Conservation (phyloP, 2,329 filamentous ascomycete species). For the Mollisiaceae sp. region DNA sequence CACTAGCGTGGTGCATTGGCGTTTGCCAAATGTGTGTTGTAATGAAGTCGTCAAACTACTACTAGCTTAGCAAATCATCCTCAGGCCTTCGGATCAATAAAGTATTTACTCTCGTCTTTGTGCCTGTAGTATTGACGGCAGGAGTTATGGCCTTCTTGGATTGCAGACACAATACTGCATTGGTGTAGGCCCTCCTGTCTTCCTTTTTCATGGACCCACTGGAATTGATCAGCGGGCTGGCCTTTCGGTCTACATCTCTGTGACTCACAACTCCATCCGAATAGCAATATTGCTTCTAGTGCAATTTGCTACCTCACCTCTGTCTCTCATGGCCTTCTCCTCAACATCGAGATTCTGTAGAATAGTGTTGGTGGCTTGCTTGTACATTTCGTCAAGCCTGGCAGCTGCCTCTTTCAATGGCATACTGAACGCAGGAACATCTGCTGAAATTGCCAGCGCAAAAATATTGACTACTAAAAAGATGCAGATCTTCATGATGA, state of each 20-base stretch:
- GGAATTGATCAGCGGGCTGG: too few relatives aligned
- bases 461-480: too few relatives aligned
- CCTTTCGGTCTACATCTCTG: too few relatives aligned
- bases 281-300: neutral
- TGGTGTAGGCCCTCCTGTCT: conserved; percentile 41
- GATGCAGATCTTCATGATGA: too few relatives aligned
- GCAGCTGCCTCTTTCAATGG: too few relatives aligned
- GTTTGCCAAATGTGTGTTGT: conserved; percentile 3
- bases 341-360: neutral
- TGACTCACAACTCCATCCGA: neutral
- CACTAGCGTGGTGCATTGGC: neutral
- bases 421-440: too few relatives aligned
- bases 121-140: conserved; percentile 40
- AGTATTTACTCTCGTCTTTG: conserved; percentile 29
- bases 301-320: neutral
- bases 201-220: neutral
- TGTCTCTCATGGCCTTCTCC: too few relatives aligned
- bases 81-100: neutral
- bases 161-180: conserved; percentile 46
- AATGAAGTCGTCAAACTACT: neutral
- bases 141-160: conserved; percentile 41
- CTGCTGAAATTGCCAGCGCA: too few relatives aligned
- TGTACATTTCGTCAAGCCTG: too few relatives aligned
- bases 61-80: neutral
- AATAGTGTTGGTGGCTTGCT: too few relatives aligned